Conservation (phyloP, 2,329 filamentous ascomycete species). For the Zasmidium angulare region DNA sequence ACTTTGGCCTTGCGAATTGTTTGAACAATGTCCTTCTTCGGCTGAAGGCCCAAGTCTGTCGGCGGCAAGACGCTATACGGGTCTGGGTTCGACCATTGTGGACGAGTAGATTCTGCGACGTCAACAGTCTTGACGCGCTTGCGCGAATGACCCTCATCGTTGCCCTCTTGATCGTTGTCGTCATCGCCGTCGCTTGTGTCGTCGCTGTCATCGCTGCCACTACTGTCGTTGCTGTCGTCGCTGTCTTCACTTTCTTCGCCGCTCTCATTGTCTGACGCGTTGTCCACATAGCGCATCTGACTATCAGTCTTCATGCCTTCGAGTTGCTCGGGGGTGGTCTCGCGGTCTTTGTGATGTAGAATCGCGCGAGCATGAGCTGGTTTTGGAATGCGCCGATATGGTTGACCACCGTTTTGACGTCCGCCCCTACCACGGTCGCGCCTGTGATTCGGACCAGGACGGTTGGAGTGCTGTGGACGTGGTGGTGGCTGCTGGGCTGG, state of each 20-base stretch:
- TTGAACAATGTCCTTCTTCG: conserved; percentile 84
- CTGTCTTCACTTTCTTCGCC: conserved; percentile 20
- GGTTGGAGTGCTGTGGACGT: conserved; percentile 5
- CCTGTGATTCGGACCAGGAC: conserved; percentile 1
- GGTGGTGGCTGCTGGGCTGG: conserved; percentile 18
- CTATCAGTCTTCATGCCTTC: conserved; percentile 42
- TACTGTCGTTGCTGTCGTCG: conserved; percentile 10
- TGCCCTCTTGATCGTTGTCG: conserved; percentile 22
- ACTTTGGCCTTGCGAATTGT: conserved; percentile 87
- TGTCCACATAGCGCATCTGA: conserved; percentile 43
- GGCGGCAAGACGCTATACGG: conserved; percentile 87
- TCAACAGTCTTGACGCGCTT: conserved; percentile 33
- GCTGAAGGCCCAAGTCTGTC: conserved; percentile 67
- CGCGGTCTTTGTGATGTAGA: conserved; percentile 39
- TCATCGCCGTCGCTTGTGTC: conserved; percentile 19
- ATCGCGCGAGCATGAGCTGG: conserved; percentile 47
- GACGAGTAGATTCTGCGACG: conserved; percentile 42
- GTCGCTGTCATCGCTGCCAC: conserved; percentile 5
- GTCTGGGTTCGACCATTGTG: conserved; percentile 95
- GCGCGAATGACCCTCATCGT: conserved; percentile 10
- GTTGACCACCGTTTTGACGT: conserved; percentile 4
- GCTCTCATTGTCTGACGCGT: conserved; percentile 40
- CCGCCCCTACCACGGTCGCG: background rate
- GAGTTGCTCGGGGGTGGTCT: conserved; percentile 46
- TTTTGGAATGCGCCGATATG: conserved; percentile 21